Percentiles rank a stretch among this genome's conserved stretches.
Evolutionary conservation across 306 rosid genomes (phyloP).

Genomic region (Sechiopsis laciniata): DNA sequence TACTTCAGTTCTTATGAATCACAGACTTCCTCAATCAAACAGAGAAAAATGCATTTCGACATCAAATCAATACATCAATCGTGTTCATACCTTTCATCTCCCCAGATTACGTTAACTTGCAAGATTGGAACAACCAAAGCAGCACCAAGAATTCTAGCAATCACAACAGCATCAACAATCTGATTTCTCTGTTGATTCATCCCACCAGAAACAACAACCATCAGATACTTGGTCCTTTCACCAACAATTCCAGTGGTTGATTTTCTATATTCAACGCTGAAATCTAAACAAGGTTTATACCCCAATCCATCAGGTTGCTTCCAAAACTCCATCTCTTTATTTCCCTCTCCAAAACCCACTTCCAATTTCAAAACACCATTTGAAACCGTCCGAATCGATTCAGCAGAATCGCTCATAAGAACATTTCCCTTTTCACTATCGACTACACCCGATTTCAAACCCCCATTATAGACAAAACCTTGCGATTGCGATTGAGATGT

Average conservation of each 20-base stretch:
- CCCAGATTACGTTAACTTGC: constrained; percentile 97
- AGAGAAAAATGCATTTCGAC: background rate
- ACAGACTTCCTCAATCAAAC: background rate
- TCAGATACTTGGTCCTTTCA: constrained; percentile 55
- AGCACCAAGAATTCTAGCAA: constrained; percentile 97
- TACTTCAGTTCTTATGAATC: background rate
- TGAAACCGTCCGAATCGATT: constrained; percentile 25
- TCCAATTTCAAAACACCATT: constrained; percentile 33
- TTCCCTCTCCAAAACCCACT: constrained; percentile 24
- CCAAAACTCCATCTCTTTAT: constrained; percentile 55
- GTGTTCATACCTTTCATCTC: constrained; percentile 74
- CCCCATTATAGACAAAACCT: constrained; percentile 27
- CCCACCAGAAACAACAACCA: constrained; percentile 96
- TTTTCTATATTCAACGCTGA: constrained; percentile 49
- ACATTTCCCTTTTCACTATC: constrained; percentile 18
- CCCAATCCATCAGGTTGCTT: constrained; percentile 84
- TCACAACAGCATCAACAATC: constrained; percentile 94
- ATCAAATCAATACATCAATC: background rate
- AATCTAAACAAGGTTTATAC: constrained; percentile 64
- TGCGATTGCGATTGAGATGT: constrained; percentile 25
- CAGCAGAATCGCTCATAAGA: constrained; percentile 18
- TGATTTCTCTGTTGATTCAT: constrained; percentile 97
- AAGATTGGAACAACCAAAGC: constrained; percentile 86
- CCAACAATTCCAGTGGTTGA: constrained; percentile 41
- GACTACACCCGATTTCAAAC: constrained; percentile 28